Evolutionary conservation across 2,329 filamentous ascomycete species (phyloP).

Genomic region (Didymella segeticola): DNA sequence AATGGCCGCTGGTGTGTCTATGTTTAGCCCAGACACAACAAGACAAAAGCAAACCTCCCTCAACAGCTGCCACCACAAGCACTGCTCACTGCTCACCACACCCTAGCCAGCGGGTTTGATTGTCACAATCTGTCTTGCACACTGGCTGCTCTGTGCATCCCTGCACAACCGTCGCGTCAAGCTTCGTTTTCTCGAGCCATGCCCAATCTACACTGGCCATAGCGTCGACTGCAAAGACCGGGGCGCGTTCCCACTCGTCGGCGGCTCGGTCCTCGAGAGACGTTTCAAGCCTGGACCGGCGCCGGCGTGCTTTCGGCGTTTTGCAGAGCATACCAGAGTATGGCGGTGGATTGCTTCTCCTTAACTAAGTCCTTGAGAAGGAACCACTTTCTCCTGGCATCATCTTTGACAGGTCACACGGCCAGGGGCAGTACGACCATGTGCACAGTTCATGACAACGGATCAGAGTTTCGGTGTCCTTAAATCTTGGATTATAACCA

Average conservation of each 20-base stretch:
- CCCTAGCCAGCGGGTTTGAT: conserved; percentile 7
- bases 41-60: not conserved
- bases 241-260: conserved; percentile 18
- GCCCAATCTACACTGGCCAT: conserved; percentile 10
- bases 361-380: conserved; percentile 7
- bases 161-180: conserved; percentile 8
- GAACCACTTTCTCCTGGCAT: not conserved
- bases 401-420: not conserved
- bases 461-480: too few relatives aligned
- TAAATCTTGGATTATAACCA: too few relatives aligned
- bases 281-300: conserved; percentile 10
- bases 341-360: conserved; percentile 3
- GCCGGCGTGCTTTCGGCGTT: conserved; percentile 3
- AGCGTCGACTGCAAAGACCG: conserved; percentile 12
- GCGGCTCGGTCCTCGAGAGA: conserved; percentile 15
- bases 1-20: too few relatives aligned
- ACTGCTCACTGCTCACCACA: not conserved
- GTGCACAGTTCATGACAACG: not conserved
- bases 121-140: conserved; percentile 7
- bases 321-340: conserved; percentile 1
- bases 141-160: conserved; percentile 14
- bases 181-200: conserved; percentile 8
- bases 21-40: too few relatives aligned
- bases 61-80: not conserved
- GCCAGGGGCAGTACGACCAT: not conserved